Evolutionary conservation across 2,329 filamentous ascomycete species (phyloP), one percentile per base, ranked within the genome.

Genomic region (Juglanconis oblonga): DNA sequence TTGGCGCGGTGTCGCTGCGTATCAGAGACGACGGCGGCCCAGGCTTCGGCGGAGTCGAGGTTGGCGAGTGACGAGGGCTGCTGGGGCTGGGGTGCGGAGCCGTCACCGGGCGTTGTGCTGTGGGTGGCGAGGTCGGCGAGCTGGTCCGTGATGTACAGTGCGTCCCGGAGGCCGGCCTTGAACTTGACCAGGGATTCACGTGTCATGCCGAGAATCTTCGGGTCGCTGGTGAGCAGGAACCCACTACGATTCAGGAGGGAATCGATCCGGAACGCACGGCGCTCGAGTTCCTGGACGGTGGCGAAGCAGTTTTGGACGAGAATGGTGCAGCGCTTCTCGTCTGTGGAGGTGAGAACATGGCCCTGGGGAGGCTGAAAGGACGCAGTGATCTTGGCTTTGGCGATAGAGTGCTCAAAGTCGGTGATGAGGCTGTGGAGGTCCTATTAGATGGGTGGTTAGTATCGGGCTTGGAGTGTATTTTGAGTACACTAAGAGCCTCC

Each of bases 221-320:
- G n/a, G 5, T 52, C 31, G 35, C 44, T 11, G 33, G 58, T 63
- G 29, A 57, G 58, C 9, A 63, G 48, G 33, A 63, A 63, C 4
- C 53, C 55, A 42, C 61, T 42, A 36, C 49, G 29, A 13, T 60
- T 49, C n/a, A 63, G 54, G 33, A 63, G 51, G 6, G 61, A 63
- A 4, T 17, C 31, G 32, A 61, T 55, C 10, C 61, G 58, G 38
- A 35, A n/a, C 42, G 51, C 50, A n/a, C 61, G 61, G 24, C 59
- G 32, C 10, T 61, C 53, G 24, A 63, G 36, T 47, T 63, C 61
- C 32, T 24, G 45, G 14, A 63, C 36, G 31, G 58, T 58, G 11
- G 44, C 33, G 36, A 63, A 54, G 31, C 58, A 58, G 40, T 59
- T 49, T 35, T 52, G 55, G 5, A 32, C 14, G 13, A 38, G 32